phyloP scores from a whole-genome alignment of 208 protist species.

The Trypanosoma caninum region DNA sequence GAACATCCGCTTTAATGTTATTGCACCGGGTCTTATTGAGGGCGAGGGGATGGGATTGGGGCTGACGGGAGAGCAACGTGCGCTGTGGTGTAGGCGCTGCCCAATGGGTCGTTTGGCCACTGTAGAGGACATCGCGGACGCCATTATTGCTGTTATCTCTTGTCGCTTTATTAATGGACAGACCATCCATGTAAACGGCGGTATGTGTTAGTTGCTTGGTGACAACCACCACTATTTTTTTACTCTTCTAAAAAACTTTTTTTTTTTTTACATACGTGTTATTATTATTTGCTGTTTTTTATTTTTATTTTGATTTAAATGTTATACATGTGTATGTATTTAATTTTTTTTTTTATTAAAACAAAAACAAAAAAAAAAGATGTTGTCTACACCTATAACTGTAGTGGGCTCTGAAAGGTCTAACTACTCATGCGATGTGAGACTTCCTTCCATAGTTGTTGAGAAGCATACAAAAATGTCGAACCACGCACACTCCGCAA shows the following conservation, averaged over 20 bases:
- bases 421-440: not conserved
- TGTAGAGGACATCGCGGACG: constrained; percentile 74
- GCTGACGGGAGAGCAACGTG: constrained; percentile 50
- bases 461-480: constrained; percentile 57
- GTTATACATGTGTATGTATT: constrained; percentile 10
- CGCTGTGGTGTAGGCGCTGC: constrained; percentile 46
- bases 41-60: constrained; percentile 72
- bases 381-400: constrained; percentile 2
- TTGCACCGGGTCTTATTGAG: constrained; percentile 87
- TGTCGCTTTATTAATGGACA: constrained; percentile 83
- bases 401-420: not conserved
- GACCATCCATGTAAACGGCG: constrained; percentile 78
- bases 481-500: constrained; percentile 26
- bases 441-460: constrained; percentile 41
- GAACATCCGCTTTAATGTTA: constrained; percentile 89
- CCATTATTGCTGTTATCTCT: constrained; percentile 41
- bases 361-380: not conserved
- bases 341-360: not conserved
- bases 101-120: constrained; percentile 72
- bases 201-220: constrained; percentile 29
- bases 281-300: not conserved
- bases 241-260: no score
- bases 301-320: not conserved
- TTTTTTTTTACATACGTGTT: not conserved
- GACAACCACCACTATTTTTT: not conserved